These are phyloP conservation scores for Globisporangium carolinianum DNA, from an alignment of 352 stramenopile genomes.

Conservation along the genomic window DNA sequence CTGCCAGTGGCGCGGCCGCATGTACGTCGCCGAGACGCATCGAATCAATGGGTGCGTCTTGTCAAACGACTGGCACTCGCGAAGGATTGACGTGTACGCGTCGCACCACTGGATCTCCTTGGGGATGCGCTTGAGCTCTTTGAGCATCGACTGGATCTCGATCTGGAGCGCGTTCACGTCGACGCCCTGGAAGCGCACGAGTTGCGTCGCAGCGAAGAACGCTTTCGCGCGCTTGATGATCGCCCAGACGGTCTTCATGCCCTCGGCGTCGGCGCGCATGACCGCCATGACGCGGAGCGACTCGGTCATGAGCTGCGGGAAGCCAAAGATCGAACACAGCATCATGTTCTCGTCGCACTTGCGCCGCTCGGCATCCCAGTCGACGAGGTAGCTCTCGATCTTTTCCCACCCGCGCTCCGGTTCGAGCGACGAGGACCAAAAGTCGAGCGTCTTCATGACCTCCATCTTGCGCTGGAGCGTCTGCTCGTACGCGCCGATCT, in stretches of 20 bases:
- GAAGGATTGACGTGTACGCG: constrained; percentile 83
- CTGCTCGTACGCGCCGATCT: constrained; percentile 91
- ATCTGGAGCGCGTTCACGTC: constrained; percentile 93
- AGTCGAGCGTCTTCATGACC: constrained; percentile 74
- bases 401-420: constrained; percentile 77
- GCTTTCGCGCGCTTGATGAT: constrained; percentile 72
- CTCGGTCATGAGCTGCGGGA: constrained; percentile 91
- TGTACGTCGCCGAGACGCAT: constrained; percentile 75
- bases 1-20: constrained; percentile 93
- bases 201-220: constrained; percentile 59
- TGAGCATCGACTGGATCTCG: constrained; percentile 90
- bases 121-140: constrained; percentile 90
- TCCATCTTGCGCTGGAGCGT: constrained; percentile 81
- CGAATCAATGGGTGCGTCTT: constrained; percentile 80
- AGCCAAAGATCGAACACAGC: constrained; percentile 92
- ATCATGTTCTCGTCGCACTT: constrained; percentile 89
- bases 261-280: constrained; percentile 79
- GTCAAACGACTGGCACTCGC: constrained; percentile 76
- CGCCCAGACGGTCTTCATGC: constrained; percentile 71
- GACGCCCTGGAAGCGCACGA: constrained; percentile 89
- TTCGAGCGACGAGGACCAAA: constrained; percentile 78
- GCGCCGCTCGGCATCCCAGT: constrained; percentile 87
- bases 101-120: constrained; percentile 92
- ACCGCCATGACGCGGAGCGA: constrained; percentile 82
- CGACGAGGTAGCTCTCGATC: constrained; percentile 73